Conservation (phyloP, 2,329 filamentous ascomycete species). For the Sordariomycetes sp. region DNA sequence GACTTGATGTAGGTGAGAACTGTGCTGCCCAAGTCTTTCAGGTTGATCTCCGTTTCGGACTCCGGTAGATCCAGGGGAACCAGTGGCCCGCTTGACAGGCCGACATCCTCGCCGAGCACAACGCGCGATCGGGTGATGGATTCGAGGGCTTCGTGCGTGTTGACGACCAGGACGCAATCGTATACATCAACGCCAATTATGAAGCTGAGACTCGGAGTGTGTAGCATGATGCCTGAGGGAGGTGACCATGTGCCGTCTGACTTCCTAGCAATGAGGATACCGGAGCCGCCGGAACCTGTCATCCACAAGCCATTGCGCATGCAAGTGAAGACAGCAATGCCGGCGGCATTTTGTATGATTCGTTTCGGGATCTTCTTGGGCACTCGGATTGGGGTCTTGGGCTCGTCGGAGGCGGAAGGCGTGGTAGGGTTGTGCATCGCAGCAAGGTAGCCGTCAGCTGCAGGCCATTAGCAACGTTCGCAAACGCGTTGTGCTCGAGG, state of each 20-base stretch:
- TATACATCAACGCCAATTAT: conserved; percentile 90
- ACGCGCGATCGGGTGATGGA: conserved; percentile 72
- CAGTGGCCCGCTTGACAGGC: conserved; percentile 67
- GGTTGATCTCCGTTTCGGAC: conserved; percentile 39
- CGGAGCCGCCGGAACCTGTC: conserved; percentile 83
- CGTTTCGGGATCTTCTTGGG: conserved; percentile 76
- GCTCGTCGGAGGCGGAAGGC: conserved; percentile 16
- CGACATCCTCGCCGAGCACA: conserved; percentile 75
- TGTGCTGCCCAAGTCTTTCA: conserved; percentile 43
- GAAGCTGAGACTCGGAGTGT: conserved; percentile 83
- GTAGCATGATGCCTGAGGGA: conserved; percentile 81
- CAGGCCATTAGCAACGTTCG: conserved; percentile 2
- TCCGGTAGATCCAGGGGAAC: conserved; percentile 41
- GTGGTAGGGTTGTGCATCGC: conserved; percentile 26
- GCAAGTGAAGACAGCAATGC: conserved; percentile 87
- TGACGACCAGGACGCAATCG: conserved; percentile 90
- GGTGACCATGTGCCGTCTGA: conserved; percentile 86
- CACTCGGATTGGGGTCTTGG: conserved; percentile 44
- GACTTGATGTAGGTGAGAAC: conserved; percentile 52
- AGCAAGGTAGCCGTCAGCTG: conserved; percentile 48
- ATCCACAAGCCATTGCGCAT: conserved; percentile 92
- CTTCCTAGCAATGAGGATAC: conserved; percentile 74
- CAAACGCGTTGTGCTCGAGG: not conserved
- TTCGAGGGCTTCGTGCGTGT: conserved; percentile 74
- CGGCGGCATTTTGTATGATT: conserved; percentile 83